Conservation (phyloP, 2,329 filamentous ascomycete species). For the Ophiostoma novo-ulmi region DNA sequence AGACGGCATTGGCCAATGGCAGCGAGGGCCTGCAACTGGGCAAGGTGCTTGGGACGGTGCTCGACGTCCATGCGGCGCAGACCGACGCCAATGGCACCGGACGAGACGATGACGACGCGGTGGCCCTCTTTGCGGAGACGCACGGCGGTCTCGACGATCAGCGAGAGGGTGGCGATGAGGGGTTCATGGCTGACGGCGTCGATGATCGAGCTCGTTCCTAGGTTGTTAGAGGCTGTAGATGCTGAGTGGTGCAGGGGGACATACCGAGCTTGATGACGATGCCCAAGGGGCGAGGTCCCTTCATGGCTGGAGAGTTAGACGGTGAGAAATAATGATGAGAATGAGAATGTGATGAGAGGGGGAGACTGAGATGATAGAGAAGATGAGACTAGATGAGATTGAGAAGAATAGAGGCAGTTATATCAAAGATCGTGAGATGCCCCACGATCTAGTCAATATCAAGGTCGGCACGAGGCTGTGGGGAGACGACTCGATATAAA, state of each 20-base stretch:
- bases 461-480: background rate
- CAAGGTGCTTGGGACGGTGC: slow-evolving; percentile 82
- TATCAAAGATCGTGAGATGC: background rate
- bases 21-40: slow-evolving; percentile 85
- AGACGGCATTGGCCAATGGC: slow-evolving; percentile 94
- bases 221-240: slow-evolving; percentile 16
- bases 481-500: background rate
- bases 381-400: background rate
- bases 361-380: background rate
- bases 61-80: slow-evolving; percentile 84
- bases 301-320: slow-evolving; percentile 51
- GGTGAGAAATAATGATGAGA: background rate
- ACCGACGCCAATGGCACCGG: slow-evolving; percentile 91
- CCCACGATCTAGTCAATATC: background rate
- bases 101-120: slow-evolving; percentile 91
- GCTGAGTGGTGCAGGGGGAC: slow-evolving; percentile 27
- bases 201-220: slow-evolving; percentile 98
- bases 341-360: background rate
- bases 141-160: slow-evolving; percentile 91
- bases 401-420: background rate
- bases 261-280: slow-evolving; percentile 85
- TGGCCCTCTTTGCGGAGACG: slow-evolving; percentile 86
- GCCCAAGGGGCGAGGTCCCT: slow-evolving; percentile 59
- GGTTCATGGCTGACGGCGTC: slow-evolving; percentile 94
- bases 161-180: slow-evolving; percentile 78